A percentile compares a stretch with the other conserved stretches of the same genome.
Conservation (phyloP, 257 asterid species). For the Asclepias syriaca region DNA sequence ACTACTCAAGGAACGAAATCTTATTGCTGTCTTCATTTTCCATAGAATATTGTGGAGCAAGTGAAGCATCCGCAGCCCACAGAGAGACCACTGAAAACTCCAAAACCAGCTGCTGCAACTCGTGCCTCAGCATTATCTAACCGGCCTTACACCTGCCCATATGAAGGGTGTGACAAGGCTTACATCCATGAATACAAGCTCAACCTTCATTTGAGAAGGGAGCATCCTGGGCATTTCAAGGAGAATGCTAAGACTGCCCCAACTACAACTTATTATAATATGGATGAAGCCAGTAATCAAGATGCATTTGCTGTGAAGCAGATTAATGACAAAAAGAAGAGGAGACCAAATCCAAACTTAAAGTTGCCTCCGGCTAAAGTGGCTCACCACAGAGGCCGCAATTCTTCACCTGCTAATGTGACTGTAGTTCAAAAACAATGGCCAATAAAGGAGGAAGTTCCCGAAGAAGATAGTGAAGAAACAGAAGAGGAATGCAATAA, state of each 20-base stretch:
- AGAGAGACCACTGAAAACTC: slow-evolving; percentile 66
- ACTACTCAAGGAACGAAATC: background rate
- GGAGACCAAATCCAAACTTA: slow-evolving; percentile 66
- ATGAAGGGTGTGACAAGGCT: too few species aligned
- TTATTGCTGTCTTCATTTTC: background rate
- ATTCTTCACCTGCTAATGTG: slow-evolving; percentile 43
- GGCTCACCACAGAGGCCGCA: slow-evolving; percentile 48
- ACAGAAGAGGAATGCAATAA: slow-evolving; percentile 90
- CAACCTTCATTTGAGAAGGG: too few species aligned
- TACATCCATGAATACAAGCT: too few species aligned
- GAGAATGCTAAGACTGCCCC: too few species aligned
- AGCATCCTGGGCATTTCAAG: too few species aligned
- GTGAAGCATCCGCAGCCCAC: slow-evolving; percentile 49
- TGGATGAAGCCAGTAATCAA: too few species aligned
- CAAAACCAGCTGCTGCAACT: slow-evolving; percentile 48
- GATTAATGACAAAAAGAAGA: slow-evolving; percentile 41
- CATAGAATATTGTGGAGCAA: slow-evolving; percentile 46
- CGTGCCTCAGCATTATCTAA: slow-evolving; percentile 63
- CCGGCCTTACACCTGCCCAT: slow-evolving; percentile 93
- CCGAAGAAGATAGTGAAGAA: slow-evolving; percentile 90
- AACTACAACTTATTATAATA: too few species aligned
- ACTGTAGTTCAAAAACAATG: slow-evolving; percentile 47
- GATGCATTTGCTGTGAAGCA: too few species aligned
- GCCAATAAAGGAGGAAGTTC: slow-evolving; percentile 53
- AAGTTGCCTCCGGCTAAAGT: slow-evolving; percentile 77